Evolutionary conservation across 306 rosid species (phyloP).

Genomic region (Ochetophila trinervis): DNA sequence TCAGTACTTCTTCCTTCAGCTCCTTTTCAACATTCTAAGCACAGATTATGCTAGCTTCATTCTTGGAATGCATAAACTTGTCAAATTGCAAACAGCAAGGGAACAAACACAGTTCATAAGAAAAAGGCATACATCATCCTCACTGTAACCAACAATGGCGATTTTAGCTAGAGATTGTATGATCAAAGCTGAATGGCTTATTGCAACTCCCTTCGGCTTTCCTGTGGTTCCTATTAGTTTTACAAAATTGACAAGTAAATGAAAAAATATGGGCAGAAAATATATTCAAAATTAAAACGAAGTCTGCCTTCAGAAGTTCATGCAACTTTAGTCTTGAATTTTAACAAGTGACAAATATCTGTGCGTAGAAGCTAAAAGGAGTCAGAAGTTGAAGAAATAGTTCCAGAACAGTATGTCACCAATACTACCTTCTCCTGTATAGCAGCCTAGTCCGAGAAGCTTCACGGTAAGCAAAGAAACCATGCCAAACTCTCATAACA

Average conservation of each 20-base stretch:
- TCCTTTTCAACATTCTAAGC: background rate
- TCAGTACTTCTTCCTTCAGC: slow-evolving; percentile 9
- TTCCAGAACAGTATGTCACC: background rate
- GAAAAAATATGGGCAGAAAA: background rate
- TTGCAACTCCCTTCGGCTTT: slow-evolving; percentile 80
- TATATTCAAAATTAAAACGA: background rate
- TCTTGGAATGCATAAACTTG: no score
- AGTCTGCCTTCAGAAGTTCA: background rate
- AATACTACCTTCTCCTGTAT: background rate
- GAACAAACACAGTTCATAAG: no score
- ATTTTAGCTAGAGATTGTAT: slow-evolving; percentile 80
- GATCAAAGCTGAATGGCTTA: slow-evolving; percentile 73
- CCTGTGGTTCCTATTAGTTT: slow-evolving; percentile 75
- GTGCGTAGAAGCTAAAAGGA: background rate
- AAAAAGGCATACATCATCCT: slow-evolving; percentile 93
- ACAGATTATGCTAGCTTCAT: no score
- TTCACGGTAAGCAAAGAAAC: background rate
- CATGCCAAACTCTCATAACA: background rate
- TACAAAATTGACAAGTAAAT: slow-evolving; percentile 13
- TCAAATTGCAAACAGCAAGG: no score
- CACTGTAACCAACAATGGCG: slow-evolving; percentile 66
- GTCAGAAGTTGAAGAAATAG: background rate
- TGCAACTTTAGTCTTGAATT: background rate
- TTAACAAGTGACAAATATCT: background rate
- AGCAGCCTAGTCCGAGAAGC: no score